Evolutionary conservation across 257 asterid species (phyloP).

Genomic region (Nemophila menziesii): DNA sequence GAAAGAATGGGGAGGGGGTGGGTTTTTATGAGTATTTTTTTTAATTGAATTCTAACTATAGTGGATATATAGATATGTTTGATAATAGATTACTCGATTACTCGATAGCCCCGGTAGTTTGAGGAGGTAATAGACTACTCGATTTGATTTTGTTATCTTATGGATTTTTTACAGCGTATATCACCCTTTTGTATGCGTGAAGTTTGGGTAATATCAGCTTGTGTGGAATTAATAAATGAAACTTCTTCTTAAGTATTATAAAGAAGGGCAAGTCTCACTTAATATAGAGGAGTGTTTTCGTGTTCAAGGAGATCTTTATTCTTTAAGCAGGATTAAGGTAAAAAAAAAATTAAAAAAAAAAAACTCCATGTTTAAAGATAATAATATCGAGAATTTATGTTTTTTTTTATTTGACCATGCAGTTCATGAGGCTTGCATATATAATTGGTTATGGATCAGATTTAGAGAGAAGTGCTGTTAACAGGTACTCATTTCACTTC

Average conservation of each 20-base stretch:
- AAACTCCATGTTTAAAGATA: too few relatives aligned
- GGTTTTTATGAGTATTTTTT: too few relatives aligned
- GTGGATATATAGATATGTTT: too few relatives aligned
- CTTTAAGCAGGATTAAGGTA: constrained; percentile 94
- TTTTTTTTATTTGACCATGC: too few relatives aligned
- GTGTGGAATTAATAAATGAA: constrained; percentile 67
- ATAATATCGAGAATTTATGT: too few relatives aligned
- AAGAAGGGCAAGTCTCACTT: constrained; percentile 60
- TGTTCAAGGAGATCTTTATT: constrained; percentile 80
- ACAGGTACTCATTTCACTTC: constrained; percentile 46
- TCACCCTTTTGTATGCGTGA: constrained; percentile 96
- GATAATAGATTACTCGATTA: too few relatives aligned
- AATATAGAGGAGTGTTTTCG: constrained; percentile 89
- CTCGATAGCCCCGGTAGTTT: too few relatives aligned
- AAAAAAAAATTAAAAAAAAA: too few relatives aligned
- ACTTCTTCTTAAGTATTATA: constrained; percentile 59
- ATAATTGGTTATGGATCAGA: constrained; percentile 83
- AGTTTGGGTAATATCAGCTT: constrained; percentile 94
- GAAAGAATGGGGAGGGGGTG: too few relatives aligned
- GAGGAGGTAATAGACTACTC: too few relatives aligned
- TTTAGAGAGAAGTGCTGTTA: constrained; percentile 86
- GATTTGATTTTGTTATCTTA: constrained; percentile 12
- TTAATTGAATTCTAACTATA: too few relatives aligned
- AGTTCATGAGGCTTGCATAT: constrained; percentile 97
- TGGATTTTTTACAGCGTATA: constrained; percentile 36